phyloP scores from a whole-genome alignment of 2,329 filamentous ascomycete species.

The Cladosporium sp. region DNA sequence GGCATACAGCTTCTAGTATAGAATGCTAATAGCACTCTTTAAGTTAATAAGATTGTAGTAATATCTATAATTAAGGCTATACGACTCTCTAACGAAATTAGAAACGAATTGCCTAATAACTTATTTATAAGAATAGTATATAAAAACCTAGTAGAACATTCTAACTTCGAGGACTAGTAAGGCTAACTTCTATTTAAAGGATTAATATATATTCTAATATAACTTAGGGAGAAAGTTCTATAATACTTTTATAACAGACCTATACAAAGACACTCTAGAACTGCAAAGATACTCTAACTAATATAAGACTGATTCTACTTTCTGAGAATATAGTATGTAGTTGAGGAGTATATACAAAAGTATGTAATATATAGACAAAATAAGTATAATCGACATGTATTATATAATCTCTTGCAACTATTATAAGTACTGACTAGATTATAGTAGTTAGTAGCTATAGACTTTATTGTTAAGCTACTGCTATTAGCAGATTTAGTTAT shows the following conservation, averaged over 20 bases:
- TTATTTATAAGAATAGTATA: too few relatives aligned
- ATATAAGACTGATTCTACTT: background rate
- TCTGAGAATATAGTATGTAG: background rate
- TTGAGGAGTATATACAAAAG: background rate
- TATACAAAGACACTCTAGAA: background rate
- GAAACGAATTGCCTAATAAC: too few relatives aligned
- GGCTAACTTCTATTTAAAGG: background rate
- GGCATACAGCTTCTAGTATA: conserved; percentile 1
- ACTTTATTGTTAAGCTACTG: background rate
- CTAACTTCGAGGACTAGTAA: too few relatives aligned
- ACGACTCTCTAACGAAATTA: background rate
- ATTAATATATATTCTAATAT: background rate
- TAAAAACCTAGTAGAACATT: background rate
- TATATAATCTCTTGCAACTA: background rate
- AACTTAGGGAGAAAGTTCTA: background rate
- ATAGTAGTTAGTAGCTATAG: background rate
- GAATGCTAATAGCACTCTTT: conserved; percentile 13
- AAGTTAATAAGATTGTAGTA: background rate
- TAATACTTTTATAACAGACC: background rate
- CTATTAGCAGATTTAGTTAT: background rate
- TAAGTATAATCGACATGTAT: background rate
- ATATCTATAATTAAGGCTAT: too few relatives aligned
- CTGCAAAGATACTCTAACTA: background rate
- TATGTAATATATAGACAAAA: background rate
- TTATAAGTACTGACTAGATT: background rate